These are phyloP conservation scores for Paxillus rubicundulus DNA, from an alignment of 768 basidiomycete genomes.

Conservation along the genomic window DNA sequence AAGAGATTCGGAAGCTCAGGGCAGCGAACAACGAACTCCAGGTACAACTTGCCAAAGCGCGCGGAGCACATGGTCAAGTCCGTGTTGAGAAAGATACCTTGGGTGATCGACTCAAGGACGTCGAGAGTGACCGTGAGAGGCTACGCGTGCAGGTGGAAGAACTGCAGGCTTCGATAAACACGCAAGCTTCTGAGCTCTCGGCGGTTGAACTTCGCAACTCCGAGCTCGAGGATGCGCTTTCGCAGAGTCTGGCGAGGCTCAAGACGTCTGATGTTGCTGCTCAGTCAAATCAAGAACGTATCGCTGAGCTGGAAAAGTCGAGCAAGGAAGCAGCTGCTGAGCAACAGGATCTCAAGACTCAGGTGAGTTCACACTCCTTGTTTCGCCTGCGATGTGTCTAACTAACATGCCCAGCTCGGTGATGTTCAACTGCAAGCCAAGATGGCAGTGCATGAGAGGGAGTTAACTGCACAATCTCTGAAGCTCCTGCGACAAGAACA, in stretches of 20 bases:
- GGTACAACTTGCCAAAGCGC: conserved; percentile 71
- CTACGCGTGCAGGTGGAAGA: conserved; percentile 57
- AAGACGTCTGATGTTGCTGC: conserved; percentile 70
- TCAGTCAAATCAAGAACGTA: conserved; percentile 57
- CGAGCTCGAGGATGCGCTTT: conserved; percentile 72
- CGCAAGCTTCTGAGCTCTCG: conserved; percentile 45
- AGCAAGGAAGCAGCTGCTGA: conserved; percentile 56
- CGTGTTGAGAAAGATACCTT: conserved; percentile 81
- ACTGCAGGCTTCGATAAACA: conserved; percentile 41
- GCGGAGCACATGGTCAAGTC: conserved; percentile 71
- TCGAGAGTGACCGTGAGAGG: conserved; percentile 65
- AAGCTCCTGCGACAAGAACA: conserved; percentile 56
- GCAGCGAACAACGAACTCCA: conserved; percentile 63
- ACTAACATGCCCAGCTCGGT: conserved; percentile 45
- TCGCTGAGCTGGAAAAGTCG: conserved; percentile 58
- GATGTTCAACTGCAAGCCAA: conserved; percentile 57
- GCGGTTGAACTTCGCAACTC: conserved; percentile 48
- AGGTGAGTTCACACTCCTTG: conserved; percentile 44
- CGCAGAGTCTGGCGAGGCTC: conserved; percentile 66
- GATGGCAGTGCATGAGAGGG: conserved; percentile 62
- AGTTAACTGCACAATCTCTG: conserved; percentile 50
- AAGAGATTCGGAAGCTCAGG: conserved; percentile 61
- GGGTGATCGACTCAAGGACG: conserved; percentile 54
- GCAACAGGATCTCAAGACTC: conserved; percentile 53
- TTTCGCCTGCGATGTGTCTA: background rate